Evolutionary conservation across 257 asterid species (phyloP).

Genomic region (Salvia hispanica): DNA sequence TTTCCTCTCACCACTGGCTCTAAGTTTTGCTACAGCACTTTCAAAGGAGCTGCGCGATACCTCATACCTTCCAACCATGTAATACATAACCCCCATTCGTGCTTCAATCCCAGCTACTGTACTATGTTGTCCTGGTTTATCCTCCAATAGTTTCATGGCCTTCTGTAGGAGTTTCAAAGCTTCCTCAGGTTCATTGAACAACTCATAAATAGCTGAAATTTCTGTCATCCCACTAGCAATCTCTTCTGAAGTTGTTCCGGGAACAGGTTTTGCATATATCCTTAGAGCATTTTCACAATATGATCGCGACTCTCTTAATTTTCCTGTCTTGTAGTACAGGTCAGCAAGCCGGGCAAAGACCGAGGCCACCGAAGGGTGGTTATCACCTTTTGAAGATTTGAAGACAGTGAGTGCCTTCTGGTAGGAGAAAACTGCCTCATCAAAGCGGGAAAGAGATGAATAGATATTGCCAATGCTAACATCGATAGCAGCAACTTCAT

Average conservation of each 20-base stretch:
- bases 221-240: constrained; percentile 93
- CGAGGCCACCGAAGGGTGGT: constrained; percentile 94
- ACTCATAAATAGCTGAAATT: constrained; percentile 84
- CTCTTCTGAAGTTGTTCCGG: constrained; percentile 87
- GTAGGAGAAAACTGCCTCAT: constrained; percentile 96
- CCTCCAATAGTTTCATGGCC: constrained; percentile 87
- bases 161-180: constrained; percentile 85
- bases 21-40: constrained; percentile 76
- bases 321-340: constrained; percentile 89
- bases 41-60: constrained; percentile 81
- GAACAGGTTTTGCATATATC: constrained; percentile 83
- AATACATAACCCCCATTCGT: constrained; percentile 91
- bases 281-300: constrained; percentile 92
- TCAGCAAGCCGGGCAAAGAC: constrained; percentile 92
- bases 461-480: constrained; percentile 94
- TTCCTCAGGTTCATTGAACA: constrained; percentile 93
- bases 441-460: constrained; percentile 83
- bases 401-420: constrained; percentile 97
- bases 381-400: constrained; percentile 95
- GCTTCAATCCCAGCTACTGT: constrained; percentile 97
- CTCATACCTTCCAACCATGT: constrained; percentile 84
- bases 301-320: constrained; percentile 86
- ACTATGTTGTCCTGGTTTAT: constrained; percentile 96
- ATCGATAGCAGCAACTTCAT: constrained; percentile 90
- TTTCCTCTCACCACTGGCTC: constrained; percentile 92